Evolutionary conservation across 768 basidiomycete species (phyloP), one percentile per base, ranked within the genome.

Genomic region (Tubosaeta sp.): DNA sequence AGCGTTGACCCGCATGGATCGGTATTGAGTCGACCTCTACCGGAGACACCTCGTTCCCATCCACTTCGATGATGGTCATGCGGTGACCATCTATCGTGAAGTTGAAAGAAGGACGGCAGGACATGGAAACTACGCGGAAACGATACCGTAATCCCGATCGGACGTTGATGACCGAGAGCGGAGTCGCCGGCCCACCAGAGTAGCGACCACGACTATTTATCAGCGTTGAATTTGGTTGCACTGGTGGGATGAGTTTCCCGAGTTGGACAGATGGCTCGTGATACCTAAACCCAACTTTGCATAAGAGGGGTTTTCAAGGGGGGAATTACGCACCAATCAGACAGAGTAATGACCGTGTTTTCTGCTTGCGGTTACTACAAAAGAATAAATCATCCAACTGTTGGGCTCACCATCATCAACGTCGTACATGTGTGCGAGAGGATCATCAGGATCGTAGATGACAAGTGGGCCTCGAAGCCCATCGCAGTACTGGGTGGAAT

Each of bases 161-260:
- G 19, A 82, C 77, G 24, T 67, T 68, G 51, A 82, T 64, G 4
- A 79, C 71, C 0, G 79, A 59, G 25, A 80, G 67, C 2, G 66
- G 52, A 3, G 66, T 56, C 4, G 48, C 38, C 1, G 76, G 72
- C 3, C 76, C 76, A 8, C 66, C 71, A 6, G 50, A 18, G 51
- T 69, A 73, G 30, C 78, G 73, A 18, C 80, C 79, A 19, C 58
- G 57, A 0, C 79, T 78, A 39, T 81, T 81, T 44, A 81, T 78
- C 6, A 81, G 63, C 4, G 74, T 76, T 9, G 77, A 64, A 48
- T 76, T 64, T 1, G 68, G 52, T 19, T 32, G 27, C 16, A 52
- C 40, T 8, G 53, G 38, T 36, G 35, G 25, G 39, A 60, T 13
- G 52, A 57, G 34, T 16, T 49, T 29, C 46, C 48, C 39, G 18